Percentiles rank a stretch among this genome's conserved stretches.
Evolutionary conservation across 2,329 filamentous ascomycete species (phyloP).

Genomic region (Trichophyton schoenleinii): DNA sequence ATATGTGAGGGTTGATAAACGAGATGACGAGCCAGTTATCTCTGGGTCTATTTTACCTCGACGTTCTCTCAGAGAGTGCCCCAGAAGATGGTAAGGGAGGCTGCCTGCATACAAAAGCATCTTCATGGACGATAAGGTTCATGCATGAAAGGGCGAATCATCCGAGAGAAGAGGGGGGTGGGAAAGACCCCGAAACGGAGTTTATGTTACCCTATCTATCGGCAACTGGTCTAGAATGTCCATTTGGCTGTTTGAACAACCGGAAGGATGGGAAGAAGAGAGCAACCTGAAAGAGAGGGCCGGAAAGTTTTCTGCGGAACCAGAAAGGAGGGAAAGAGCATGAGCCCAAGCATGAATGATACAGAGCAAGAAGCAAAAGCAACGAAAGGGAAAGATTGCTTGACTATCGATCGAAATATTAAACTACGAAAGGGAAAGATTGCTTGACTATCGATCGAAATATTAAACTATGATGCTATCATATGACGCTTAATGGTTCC

Average conservation of each 20-base stretch:
- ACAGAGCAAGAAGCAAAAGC: not conserved
- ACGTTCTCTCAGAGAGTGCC: no score
- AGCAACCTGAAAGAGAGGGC: not conserved
- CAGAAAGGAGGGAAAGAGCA: not conserved
- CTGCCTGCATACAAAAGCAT: not conserved
- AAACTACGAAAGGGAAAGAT: not conserved
- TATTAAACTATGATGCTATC: not conserved
- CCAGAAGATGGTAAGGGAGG: not conserved
- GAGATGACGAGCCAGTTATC: not conserved
- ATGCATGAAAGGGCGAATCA: constrained; percentile 3
- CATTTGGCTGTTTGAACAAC: not conserved
- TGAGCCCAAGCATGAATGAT: not conserved
- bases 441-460: not conserved
- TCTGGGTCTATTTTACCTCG: not conserved
- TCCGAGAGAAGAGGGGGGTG: not conserved
- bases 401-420: not conserved
- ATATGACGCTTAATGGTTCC: not conserved
- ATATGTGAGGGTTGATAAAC: not conserved
- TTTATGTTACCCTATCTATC: not conserved
- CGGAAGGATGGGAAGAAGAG: not conserved
- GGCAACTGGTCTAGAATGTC: constrained; percentile 1
- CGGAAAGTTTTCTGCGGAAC: constrained; percentile 1
- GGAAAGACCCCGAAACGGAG: not conserved
- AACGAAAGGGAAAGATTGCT: not conserved
- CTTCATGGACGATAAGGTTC: not conserved